These are phyloP conservation scores for Saccharomycopsis synnaedendra DNA, from an alignment of 805 yeast species.

Conservation along the genomic window DNA sequence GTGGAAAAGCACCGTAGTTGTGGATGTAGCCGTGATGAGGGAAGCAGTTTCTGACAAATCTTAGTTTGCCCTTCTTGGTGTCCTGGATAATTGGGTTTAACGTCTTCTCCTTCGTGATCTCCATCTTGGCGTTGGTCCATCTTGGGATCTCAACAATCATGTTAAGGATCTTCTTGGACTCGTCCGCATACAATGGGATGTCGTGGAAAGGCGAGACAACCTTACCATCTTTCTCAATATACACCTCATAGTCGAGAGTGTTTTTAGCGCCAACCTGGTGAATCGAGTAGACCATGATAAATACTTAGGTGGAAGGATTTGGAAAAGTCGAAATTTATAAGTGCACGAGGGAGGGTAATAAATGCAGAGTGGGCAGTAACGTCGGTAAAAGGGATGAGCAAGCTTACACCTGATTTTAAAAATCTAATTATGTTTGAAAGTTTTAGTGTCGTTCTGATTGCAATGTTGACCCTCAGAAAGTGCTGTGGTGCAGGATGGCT, in stretches of 20 bases:
- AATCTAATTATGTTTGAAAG: no score
- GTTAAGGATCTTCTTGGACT: slow-evolving; percentile 33
- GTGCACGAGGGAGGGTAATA: no score
- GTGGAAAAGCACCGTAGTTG: slow-evolving; percentile 84
- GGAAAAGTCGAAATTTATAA: no score
- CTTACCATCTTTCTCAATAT: slow-evolving; percentile 27
- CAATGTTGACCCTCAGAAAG: no score
- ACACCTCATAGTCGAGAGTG: slow-evolving; percentile 22
- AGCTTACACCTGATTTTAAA: no score
- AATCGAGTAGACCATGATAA: slow-evolving; percentile 61
- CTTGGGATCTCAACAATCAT: slow-evolving; percentile 73
- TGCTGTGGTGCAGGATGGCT: no score
- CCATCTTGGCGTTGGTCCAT: slow-evolving; percentile 79
- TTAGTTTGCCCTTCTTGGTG: slow-evolving; percentile 56
- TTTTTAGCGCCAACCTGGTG: slow-evolving; percentile 31
- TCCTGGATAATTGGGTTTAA: slow-evolving; percentile 80
- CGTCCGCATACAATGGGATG: slow-evolving; percentile 43
- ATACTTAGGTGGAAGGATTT: neutral
- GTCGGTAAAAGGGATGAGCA: no score
- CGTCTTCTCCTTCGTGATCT: slow-evolving; percentile 43
- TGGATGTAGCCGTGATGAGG: slow-evolving; percentile 81
- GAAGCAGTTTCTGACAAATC: slow-evolving; percentile 70
- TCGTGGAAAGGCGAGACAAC: slow-evolving; percentile 64
- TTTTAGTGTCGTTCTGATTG: no score
- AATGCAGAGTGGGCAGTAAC: no score